A percentile compares a stretch with the other conserved stretches of the same genome.
phyloP scores from a whole-genome alignment of 306 rosid genomes.

The Neltuma alba region DNA sequence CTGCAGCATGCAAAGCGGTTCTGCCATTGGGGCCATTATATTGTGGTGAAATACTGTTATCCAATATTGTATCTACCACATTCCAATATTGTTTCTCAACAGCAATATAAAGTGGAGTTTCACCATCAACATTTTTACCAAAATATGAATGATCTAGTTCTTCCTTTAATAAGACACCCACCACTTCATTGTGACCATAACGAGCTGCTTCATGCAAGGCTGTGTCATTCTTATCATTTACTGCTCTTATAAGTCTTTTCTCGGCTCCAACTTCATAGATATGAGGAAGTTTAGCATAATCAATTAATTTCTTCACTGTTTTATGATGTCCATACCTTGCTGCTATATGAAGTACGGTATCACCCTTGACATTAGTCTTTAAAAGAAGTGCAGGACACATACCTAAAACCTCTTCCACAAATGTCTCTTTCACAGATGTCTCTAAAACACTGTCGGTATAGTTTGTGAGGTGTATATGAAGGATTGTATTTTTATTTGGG shows the following conservation, averaged over 20 bases:
- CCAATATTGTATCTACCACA: neutral
- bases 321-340: slow-evolving; percentile 23
- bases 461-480: neutral
- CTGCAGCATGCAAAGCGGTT: no score
- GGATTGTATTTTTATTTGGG: no score
- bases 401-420: neutral
- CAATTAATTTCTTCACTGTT: no score
- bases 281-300: no score
- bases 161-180: neutral
- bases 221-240: neutral
- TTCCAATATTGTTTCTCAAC: neutral
- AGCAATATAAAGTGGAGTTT: no score
- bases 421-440: neutral
- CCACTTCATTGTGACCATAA: neutral
- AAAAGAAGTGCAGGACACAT: neutral
- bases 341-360: slow-evolving; percentile 24
- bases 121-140: neutral
- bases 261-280: no score
- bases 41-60: neutral
- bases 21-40: slow-evolving; percentile 2
- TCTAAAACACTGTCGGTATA: no score
- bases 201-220: slow-evolving; percentile 23
- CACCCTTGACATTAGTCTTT: neutral
- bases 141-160: neutral
- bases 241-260: neutral